Base-by-base conservation (phyloP, 139 green algal genomes). In the Micractinium sp. region DNA sequence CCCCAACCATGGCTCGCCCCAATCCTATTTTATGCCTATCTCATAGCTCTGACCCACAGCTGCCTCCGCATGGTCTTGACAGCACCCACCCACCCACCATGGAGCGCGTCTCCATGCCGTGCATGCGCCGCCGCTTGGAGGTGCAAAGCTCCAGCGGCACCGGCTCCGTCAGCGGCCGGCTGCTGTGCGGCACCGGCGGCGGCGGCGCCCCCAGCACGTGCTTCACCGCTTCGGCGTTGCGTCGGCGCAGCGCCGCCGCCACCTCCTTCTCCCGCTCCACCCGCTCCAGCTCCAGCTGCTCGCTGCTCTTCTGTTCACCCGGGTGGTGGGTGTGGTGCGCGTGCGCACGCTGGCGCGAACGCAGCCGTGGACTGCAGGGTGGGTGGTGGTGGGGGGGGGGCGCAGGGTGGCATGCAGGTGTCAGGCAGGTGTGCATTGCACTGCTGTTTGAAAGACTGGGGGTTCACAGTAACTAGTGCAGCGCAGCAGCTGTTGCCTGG, bases 231-330 rank as follows among this genome's bases (percentile, higher is more conserved):
- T 61, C 69, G 3, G 93, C 89, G n/a, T 85, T 93, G 53, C 76
- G 73, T 23, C 79, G 47, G 31, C 76, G 71, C 76, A 89, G 39
- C 22, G 36, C 38, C 61, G 82, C 75, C 35, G 91, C 36, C 86
- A 93, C 87, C 92, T 90, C 84, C 81, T 75, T 90, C 56, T 81
- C 41, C 22, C 27, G 75, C 56, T 61, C 71, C 75, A 94, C 71
- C 82, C 87, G 25, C 47, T 91, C 82, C 38, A 96, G 84, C 90
- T 95, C 89, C 41, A 96, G 56, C 31, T 96, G 94, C 84, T 95
- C 90, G 66, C 91, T 95, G 71, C 75, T 92, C 81, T 94, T 96
- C 16, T 82, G 79, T 1, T 79, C n/a, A 33, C 73, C 31, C 20
- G 77, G 25, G 86, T 75, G 47, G 47, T 56, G 5, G 47, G 47